Evolutionary conservation across 768 basidiomycete genomes (phyloP).

Genomic region (Kondoa subrosea): DNA sequence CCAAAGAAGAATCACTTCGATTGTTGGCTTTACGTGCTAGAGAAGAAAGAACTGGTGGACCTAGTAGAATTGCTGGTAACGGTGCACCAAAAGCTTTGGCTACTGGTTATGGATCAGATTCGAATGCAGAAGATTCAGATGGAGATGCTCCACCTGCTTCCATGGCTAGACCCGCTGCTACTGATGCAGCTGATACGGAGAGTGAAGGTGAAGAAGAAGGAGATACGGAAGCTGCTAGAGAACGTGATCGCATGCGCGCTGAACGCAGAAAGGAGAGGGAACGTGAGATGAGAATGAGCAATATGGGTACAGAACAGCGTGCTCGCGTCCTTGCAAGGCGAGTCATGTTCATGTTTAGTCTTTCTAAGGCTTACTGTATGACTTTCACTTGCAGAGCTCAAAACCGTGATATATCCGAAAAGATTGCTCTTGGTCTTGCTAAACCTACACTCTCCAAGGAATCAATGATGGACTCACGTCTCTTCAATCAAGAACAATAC

Average conservation of each 20-base stretch:
- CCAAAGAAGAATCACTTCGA: slow-evolving; percentile 89
- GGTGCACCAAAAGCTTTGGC: slow-evolving; percentile 30
- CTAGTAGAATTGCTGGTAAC: slow-evolving; percentile 57
- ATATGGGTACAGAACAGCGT: slow-evolving; percentile 93
- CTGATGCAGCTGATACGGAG: neutral
- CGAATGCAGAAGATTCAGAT: slow-evolving; percentile 42
- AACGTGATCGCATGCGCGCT: slow-evolving; percentile 74
- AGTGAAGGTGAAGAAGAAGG: slow-evolving; percentile 31
- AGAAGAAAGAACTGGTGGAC: slow-evolving; percentile 67
- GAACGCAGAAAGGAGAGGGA: slow-evolving; percentile 90
- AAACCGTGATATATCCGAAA: slow-evolving; percentile 98
- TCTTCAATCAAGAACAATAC: slow-evolving; percentile 92
- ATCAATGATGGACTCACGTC: slow-evolving; percentile 85
- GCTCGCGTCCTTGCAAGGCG: slow-evolving; percentile 81
- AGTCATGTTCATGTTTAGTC: slow-evolving; percentile 21
- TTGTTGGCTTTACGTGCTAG: slow-evolving; percentile 85
- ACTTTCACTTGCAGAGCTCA: slow-evolving; percentile 43
- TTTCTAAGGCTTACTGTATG: neutral
- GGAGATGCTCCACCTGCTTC: slow-evolving; percentile 26
- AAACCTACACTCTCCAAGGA: slow-evolving; percentile 94
- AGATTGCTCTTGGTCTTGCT: slow-evolving; percentile 90
- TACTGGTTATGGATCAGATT: slow-evolving; percentile 74
- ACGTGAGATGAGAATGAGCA: slow-evolving; percentile 94
- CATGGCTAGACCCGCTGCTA: neutral
- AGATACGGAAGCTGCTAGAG: slow-evolving; percentile 49